Percentiles rank a stretch among this genome's conserved stretches.
Evolutionary conservation across 2,329 filamentous ascomycete species (phyloP).

Genomic region (Teratosphaeria destructans): DNA sequence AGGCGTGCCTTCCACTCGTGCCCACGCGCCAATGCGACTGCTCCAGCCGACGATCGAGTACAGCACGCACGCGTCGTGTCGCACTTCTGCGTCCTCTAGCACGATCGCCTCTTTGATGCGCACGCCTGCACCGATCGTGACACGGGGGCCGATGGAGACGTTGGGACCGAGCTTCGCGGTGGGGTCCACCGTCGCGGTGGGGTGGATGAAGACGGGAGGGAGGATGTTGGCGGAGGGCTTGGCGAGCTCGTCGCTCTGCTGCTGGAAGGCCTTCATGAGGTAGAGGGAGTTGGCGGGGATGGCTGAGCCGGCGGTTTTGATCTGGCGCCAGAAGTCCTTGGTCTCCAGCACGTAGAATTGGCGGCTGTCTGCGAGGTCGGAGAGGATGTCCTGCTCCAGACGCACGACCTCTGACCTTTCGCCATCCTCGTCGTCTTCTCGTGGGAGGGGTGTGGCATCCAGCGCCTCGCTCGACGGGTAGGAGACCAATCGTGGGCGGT

Average conservation of each 20-base stretch:
- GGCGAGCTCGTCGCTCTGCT: conserved; percentile 68
- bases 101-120: conserved; percentile 95
- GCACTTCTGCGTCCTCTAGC: conserved; percentile 87
- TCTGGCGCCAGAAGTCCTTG: conserved; percentile 99
- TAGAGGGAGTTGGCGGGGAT: conserved; percentile 96
- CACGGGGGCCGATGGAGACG: conserved; percentile 90
- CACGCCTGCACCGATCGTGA: conserved; percentile 69
- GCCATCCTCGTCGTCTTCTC: conserved; percentile 58
- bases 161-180: conserved; percentile 95
- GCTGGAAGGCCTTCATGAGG: conserved; percentile 85
- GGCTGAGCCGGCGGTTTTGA: conserved; percentile 96
- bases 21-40: conserved; percentile 94
- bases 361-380: conserved; percentile 91
- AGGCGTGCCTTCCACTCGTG: conserved; percentile 89
- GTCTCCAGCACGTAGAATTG: conserved; percentile 98
- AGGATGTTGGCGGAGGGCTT: conserved; percentile 78
- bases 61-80: conserved; percentile 89
- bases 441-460: conserved; percentile 52
- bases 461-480: conserved; percentile 95
- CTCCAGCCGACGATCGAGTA: conserved; percentile 97
- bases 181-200: conserved; percentile 78
- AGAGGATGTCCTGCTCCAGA: conserved; percentile 91
- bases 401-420: conserved; percentile 79
- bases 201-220: conserved; percentile 90
- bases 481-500: conserved; percentile 81